These are phyloP conservation scores for Penicillium mononematosum DNA, from an alignment of 495 filamentous ascomycete genomes.

Conservation along the genomic window DNA sequence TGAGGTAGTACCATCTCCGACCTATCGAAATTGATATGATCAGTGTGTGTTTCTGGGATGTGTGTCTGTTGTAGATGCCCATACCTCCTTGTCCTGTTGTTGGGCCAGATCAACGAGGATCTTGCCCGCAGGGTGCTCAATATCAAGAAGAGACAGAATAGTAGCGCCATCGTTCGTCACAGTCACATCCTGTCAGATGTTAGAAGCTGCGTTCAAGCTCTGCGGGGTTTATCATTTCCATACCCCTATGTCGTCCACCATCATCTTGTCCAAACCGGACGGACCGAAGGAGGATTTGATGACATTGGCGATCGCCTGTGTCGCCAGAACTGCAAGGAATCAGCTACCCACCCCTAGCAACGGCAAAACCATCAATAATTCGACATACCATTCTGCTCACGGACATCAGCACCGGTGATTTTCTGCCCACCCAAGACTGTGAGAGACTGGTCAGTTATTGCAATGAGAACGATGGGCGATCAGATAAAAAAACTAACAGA, in stretches of 20 bases:
- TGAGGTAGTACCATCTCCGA: conserved; percentile 96
- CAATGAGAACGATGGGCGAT: not conserved
- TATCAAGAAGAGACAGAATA: conserved; percentile 89
- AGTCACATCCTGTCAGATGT: conserved; percentile 76
- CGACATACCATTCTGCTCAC: conserved; percentile 86
- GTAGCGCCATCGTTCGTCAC: conserved; percentile 99
- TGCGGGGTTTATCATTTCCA: conserved; percentile 38
- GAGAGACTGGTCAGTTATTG: conserved; percentile 34
- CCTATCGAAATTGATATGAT: conserved; percentile 41
- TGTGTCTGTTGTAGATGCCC: conserved; percentile 3
- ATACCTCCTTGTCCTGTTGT: conserved; percentile 95
- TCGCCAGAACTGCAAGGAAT: conserved; percentile 71
- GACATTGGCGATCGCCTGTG: conserved; percentile 96
- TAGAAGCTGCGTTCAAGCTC: conserved; percentile 26
- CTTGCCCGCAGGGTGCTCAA: conserved; percentile 97
- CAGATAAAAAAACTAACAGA: conserved; percentile 55
- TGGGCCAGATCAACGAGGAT: conserved; percentile 97
- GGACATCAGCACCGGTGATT: conserved; percentile 91
- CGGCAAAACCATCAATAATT: not conserved
- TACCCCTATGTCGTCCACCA: conserved; percentile 99
- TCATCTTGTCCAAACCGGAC: conserved; percentile 98
- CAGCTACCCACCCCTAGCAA: conserved; percentile 12
- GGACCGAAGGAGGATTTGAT: conserved; percentile 98
- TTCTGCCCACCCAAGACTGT: conserved; percentile 87
- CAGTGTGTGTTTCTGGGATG: not conserved